A percentile compares a stretch with the other conserved stretches of the same genome.
Conservation (phyloP, 2,329 filamentous ascomycete species). For the Coniochaeta hoffmannii region DNA sequence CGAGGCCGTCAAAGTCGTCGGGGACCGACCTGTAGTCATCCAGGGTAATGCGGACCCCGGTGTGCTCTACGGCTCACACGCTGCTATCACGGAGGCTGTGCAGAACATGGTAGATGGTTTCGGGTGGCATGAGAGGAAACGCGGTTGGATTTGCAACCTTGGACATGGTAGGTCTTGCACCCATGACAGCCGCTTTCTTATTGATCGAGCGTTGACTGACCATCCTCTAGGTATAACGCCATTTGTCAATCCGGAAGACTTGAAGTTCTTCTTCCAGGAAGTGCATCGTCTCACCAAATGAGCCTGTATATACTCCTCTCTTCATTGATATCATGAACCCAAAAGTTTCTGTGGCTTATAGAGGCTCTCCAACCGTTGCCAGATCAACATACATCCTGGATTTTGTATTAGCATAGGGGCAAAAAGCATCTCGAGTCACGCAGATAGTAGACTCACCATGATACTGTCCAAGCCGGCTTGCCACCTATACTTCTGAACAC, state of each 20-base stretch:
- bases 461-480: slow-evolving; percentile 43
- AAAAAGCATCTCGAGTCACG: slow-evolving; percentile 2
- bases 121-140: slow-evolving; percentile 62
- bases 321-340: not conserved
- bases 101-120: slow-evolving; percentile 86
- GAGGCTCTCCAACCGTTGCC: slow-evolving; percentile 3
- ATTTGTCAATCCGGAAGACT: slow-evolving; percentile 84
- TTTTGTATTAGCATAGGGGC: not conserved
- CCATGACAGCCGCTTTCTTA: slow-evolving; percentile 9
- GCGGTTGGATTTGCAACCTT: slow-evolving; percentile 95
- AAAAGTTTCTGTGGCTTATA: slow-evolving; percentile 3
- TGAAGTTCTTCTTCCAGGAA: slow-evolving; percentile 92
- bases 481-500: slow-evolving; percentile 58
- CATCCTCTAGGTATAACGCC: slow-evolving; percentile 70
- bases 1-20: slow-evolving; percentile 72
- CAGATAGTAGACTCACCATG: slow-evolving; percentile 48
- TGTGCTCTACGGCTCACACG: slow-evolving; percentile 76
- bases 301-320: not conserved
- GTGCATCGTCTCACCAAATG: slow-evolving; percentile 62
- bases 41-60: slow-evolving; percentile 97
- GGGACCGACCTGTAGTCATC: slow-evolving; percentile 65
- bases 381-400: not conserved
- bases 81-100: slow-evolving; percentile 75
- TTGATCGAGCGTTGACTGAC: slow-evolving; percentile 6
- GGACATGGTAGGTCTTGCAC: slow-evolving; percentile 69